A percentile compares a stretch with the other conserved stretches of the same genome.
Evolutionary conservation across 2,329 filamentous ascomycete species (phyloP).

Genomic region (Thielaviopsis punctulata): DNA sequence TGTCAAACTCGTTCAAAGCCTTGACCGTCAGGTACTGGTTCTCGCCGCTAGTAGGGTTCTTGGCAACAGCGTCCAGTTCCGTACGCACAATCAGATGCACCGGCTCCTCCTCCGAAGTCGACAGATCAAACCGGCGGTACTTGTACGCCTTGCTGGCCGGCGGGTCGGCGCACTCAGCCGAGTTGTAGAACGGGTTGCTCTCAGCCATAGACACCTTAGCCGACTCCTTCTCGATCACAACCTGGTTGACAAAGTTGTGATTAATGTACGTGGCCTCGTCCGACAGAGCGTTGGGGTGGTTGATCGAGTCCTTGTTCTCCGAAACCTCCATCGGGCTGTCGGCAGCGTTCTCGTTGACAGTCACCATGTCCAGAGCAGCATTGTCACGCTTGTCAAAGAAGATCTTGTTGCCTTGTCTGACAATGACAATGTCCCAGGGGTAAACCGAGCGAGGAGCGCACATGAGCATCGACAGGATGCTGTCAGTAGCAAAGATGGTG

Average conservation of each 20-base stretch:
- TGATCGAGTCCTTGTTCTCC: constrained; percentile 87
- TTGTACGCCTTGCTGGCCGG: constrained; percentile 95
- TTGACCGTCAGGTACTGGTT: constrained; percentile 87
- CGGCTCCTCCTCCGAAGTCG: constrained; percentile 84
- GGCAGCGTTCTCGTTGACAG: constrained; percentile 95
- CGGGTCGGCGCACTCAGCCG: constrained; percentile 80
- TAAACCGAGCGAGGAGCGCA: constrained; percentile 92
- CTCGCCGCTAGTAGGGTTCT: constrained; percentile 82
- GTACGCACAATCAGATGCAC: constrained; percentile 86
- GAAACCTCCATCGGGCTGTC: constrained; percentile 84
- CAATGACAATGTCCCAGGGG: constrained; percentile 94
- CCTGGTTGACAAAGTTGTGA: constrained; percentile 97
- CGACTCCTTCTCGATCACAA: constrained; percentile 64
- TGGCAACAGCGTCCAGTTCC: constrained; percentile 87
- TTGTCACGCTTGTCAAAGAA: constrained; percentile 98
- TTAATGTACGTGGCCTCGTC: constrained; percentile 99
- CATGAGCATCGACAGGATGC: constrained; percentile 98
- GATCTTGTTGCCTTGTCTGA: constrained; percentile 86
- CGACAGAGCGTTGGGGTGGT: constrained; percentile 81
- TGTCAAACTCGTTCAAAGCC: constrained; percentile 97
- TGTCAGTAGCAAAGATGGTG: constrained; percentile 92
- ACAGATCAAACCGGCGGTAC: constrained; percentile 93
- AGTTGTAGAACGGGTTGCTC: constrained; percentile 95
- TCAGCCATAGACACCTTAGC: constrained; percentile 70
- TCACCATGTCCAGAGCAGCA: constrained; percentile 88